Evolutionary conservation across 208 protist genomes (phyloP).

Genomic region (Trypanosoma mega): DNA sequence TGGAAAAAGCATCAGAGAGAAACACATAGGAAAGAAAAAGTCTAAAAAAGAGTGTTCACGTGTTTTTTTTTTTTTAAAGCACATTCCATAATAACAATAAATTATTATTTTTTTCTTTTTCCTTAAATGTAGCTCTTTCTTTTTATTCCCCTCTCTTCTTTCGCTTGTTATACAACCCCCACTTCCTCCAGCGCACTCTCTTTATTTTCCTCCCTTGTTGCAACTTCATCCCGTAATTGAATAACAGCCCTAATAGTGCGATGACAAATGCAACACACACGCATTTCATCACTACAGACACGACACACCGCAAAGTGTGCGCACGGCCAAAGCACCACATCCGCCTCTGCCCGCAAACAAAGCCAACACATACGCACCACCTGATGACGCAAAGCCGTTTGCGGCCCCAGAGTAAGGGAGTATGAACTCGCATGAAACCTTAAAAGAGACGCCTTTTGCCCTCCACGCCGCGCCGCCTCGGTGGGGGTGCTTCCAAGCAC

Average conservation of each 20-base stretch:
- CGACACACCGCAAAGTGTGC: conserved; percentile 66
- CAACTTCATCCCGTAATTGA: conserved; percentile 27
- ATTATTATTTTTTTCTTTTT: not conserved
- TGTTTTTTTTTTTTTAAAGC: no score
- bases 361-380: conserved; percentile 74
- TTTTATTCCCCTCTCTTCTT: not conserved
- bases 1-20: no score
- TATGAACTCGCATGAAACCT: conserved; percentile 31
- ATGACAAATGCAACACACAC: conserved; percentile 61
- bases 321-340: conserved; percentile 62
- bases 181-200: not conserved
- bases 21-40: no score
- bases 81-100: no score
- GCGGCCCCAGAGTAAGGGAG: conserved; percentile 30
- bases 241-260: conserved; percentile 46
- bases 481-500: conserved; percentile 21
- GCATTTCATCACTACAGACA: conserved; percentile 39
- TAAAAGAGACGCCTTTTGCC: not conserved
- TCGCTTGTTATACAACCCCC: not conserved
- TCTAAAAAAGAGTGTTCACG: no score
- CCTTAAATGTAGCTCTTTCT: not conserved
- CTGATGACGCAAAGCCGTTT: conserved; percentile 46
- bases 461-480: not conserved
- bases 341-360: conserved; percentile 62
- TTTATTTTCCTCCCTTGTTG: not conserved